phyloP scores from a whole-genome alignment of 2,329 filamentous ascomycete species.

The Dothideomycetes sp. region DNA sequence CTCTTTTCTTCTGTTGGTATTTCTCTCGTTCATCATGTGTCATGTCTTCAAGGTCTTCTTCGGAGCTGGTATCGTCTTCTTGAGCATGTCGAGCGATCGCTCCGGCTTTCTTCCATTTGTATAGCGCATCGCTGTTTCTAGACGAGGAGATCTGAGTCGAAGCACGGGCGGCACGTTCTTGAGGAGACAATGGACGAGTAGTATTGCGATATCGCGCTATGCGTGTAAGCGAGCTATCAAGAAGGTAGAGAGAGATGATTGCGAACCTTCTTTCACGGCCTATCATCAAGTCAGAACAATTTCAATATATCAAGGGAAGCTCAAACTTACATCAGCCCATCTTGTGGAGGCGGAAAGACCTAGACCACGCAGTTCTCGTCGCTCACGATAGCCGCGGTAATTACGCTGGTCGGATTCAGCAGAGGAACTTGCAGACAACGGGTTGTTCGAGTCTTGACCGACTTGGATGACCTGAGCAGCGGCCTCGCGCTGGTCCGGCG shows the following conservation, averaged over 20 bases:
- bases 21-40: conserved; percentile 26
- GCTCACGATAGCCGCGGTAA: conserved; percentile 66
- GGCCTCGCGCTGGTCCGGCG: conserved; percentile 19
- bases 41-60: conserved; percentile 34
- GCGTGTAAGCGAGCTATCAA: conserved; percentile 16
- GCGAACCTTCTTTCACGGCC: conserved; percentile 27
- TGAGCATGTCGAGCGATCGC: conserved; percentile 63
- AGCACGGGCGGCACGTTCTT: conserved; percentile 24
- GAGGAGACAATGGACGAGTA: conserved; percentile 37
- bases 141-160: conserved; percentile 1
- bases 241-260: neutral
- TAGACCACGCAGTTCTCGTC: conserved; percentile 61
- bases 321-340: conserved; percentile 55
- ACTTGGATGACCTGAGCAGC: conserved; percentile 27
- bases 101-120: conserved; percentile 68
- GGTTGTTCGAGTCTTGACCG: conserved; percentile 8
- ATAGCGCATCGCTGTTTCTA: conserved; percentile 33
- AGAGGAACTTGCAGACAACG: conserved; percentile 19
- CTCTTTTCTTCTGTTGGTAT: conserved; percentile 31
- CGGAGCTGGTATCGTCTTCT: conserved; percentile 51
- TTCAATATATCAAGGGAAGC: neutral
- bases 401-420: conserved; percentile 42
- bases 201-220: conserved; percentile 45
- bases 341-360: conserved; percentile 59
- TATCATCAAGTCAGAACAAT: conserved; percentile 10